Evolutionary conservation across 176 grass and related monocot genomes (phyloP).

Genomic region (Ampelocalamus luodianensis): DNA sequence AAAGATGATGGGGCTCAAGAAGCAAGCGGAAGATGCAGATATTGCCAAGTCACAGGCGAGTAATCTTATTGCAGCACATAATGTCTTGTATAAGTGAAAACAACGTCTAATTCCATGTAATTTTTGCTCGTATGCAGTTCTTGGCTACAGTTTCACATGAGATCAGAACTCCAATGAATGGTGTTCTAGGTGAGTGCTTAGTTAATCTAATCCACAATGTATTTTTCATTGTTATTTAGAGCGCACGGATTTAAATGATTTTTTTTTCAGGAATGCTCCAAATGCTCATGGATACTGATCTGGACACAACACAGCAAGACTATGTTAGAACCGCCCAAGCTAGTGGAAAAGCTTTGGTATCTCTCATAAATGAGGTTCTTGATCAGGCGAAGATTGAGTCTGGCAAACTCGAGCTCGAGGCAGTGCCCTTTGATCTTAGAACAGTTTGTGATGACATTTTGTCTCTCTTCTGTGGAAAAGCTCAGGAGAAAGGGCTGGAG

Average conservation of each 20-base stretch:
- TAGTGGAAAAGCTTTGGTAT: constrained; percentile 93
- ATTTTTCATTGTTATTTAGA: background rate
- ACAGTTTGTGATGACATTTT: constrained; percentile 87
- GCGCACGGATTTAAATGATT: constrained; percentile 2
- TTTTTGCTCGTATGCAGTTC: constrained; percentile 69
- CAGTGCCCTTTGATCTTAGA: constrained; percentile 78
- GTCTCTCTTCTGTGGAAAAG: constrained; percentile 95
- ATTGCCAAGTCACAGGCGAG: constrained; percentile 90
- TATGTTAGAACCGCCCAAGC: constrained; percentile 97
- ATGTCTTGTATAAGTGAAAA: constrained; percentile 19
- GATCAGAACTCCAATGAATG: constrained; percentile 99
- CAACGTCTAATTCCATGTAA: background rate
- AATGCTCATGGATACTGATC: constrained; percentile 99
- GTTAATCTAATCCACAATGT: background rate
- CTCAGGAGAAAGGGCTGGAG: constrained; percentile 96
- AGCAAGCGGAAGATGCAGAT: constrained; percentile 83
- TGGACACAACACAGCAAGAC: constrained; percentile 92
- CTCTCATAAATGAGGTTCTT: constrained; percentile 96
- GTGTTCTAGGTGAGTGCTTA: constrained; percentile 80
- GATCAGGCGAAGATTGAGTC: constrained; percentile 99
- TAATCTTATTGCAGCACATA: background rate
- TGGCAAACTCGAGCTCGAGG: constrained; percentile 96
- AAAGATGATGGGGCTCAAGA: constrained; percentile 79
- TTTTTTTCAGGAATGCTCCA: constrained; percentile 88
- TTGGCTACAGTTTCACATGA: constrained; percentile 99